phyloP scores from a whole-genome alignment of 805 yeast species.

The Cyberlindnera meyerae region DNA sequence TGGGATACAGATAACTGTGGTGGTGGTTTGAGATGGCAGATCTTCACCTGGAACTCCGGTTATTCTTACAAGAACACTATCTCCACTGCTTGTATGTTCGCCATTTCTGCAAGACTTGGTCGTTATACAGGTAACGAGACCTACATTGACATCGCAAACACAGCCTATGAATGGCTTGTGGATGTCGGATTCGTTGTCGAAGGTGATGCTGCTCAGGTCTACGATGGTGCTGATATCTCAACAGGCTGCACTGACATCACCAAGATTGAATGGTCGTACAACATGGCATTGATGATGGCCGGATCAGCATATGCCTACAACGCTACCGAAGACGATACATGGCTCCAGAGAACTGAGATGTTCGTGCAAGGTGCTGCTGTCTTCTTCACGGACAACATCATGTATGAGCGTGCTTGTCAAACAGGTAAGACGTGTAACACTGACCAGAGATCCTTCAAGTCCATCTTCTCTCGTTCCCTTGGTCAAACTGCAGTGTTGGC shows the following conservation, averaged over 20 bases:
- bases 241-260: constrained; percentile 46
- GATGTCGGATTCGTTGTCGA: constrained; percentile 42
- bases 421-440: constrained; percentile 51
- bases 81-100: constrained; percentile 58
- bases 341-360: constrained; percentile 45
- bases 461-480: constrained; percentile 58
- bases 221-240: constrained; percentile 56
- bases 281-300: constrained; percentile 59
- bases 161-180: constrained; percentile 56
- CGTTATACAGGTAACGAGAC: constrained; percentile 53
- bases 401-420: constrained; percentile 64
- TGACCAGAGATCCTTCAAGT: constrained; percentile 73
- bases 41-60: constrained; percentile 66
- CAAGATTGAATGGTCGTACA: constrained; percentile 58
- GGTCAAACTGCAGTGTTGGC: constrained; percentile 53
- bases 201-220: constrained; percentile 33
- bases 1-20: constrained; percentile 55
- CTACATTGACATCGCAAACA: constrained; percentile 50
- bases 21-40: constrained; percentile 73
- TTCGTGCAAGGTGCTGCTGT: constrained; percentile 42
- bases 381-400: constrained; percentile 46
- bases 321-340: constrained; percentile 44
- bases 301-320: constrained; percentile 70
- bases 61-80: constrained; percentile 62
- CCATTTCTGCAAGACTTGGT: constrained; percentile 59